These are phyloP conservation scores for Solanum hybrid DNA, from an alignment of 305 asterid genomes.

Conservation along the genomic window DNA sequence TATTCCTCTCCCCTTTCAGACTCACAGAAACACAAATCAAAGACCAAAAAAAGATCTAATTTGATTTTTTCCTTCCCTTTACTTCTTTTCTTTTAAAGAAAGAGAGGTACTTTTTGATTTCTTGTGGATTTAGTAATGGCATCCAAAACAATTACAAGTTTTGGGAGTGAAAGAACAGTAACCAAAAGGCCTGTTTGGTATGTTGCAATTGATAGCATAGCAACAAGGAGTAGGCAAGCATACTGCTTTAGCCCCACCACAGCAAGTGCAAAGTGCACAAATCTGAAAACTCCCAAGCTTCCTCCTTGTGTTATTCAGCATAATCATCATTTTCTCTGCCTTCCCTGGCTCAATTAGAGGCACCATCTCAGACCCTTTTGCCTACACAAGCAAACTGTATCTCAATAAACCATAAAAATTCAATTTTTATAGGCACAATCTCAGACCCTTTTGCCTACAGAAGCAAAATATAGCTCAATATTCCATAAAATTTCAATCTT, in stretches of 20 bases:
- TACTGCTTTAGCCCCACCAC: constrained; percentile 45
- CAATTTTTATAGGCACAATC: background rate
- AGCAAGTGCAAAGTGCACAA: constrained; percentile 23
- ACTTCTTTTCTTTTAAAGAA: background rate
- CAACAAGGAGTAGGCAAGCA: constrained; percentile 91
- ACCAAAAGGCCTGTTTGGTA: constrained; percentile 97
- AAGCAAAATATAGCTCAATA: background rate
- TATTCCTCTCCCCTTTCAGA: constrained; percentile 18
- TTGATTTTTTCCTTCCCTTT: background rate
- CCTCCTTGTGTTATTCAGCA: constrained; percentile 59
- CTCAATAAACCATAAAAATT: background rate
- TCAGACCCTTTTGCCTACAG: constrained; percentile 19
- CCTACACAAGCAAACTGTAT: constrained; percentile 11
- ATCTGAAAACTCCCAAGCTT: constrained; percentile 39
- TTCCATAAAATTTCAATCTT: background rate
- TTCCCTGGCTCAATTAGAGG: constrained; percentile 51
- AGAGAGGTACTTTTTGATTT: constrained; percentile 5
- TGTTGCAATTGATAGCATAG: constrained; percentile 94
- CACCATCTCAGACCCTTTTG: constrained; percentile 29
- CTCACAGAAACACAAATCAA: constrained; percentile 13
- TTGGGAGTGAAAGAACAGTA: constrained; percentile 93
- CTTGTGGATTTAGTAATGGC: constrained; percentile 47
- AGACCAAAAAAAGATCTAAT: background rate
- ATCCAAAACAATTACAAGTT: constrained; percentile 89
- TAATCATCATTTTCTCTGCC: constrained; percentile 31